Conservation (phyloP, 2,329 filamentous ascomycete genomes). For the Talaromyces albobiverticillius region DNA sequence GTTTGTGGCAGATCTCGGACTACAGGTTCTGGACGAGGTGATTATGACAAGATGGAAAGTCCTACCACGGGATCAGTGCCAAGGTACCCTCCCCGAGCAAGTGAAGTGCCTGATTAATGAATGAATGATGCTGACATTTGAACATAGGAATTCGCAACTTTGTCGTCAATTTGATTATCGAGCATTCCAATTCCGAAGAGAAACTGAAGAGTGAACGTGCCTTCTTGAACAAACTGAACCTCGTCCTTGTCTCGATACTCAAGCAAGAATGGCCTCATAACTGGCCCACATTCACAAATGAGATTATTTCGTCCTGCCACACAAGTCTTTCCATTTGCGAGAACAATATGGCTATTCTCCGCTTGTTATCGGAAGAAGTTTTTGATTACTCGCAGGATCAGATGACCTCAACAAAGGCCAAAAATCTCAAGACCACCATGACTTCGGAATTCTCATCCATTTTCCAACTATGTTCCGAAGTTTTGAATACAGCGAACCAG, state of each 20-base stretch:
- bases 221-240: slow-evolving; percentile 95
- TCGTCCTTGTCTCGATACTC: slow-evolving; percentile 93
- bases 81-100: slow-evolving; percentile 55
- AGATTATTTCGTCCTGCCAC: slow-evolving; percentile 95
- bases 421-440: slow-evolving; percentile 97
- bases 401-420: slow-evolving; percentile 97
- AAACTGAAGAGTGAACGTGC: slow-evolving; percentile 79
- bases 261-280: slow-evolving; percentile 99
- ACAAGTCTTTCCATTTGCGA: slow-evolving; percentile 96
- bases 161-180: slow-evolving; percentile 96
- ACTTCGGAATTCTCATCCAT: slow-evolving; percentile 98
- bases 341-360: slow-evolving; percentile 99
- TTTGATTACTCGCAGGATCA: slow-evolving; percentile 98
- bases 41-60: slow-evolving; percentile 99
- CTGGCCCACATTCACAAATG: slow-evolving; percentile 99
- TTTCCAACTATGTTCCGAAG: slow-evolving; percentile 95
- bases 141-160: slow-evolving; percentile 91
- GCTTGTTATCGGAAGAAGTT: slow-evolving; percentile 93
- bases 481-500: slow-evolving; percentile 85
- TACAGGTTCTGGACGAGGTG: slow-evolving; percentile 96
- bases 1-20: slow-evolving; percentile 68
- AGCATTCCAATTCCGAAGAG: slow-evolving; percentile 87
- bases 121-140: background rate
- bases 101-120: background rate
- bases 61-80: slow-evolving; percentile 89